Evolutionary conservation across 2,329 filamentous ascomycete species (phyloP).

Genomic region (Penicillium sp.): DNA sequence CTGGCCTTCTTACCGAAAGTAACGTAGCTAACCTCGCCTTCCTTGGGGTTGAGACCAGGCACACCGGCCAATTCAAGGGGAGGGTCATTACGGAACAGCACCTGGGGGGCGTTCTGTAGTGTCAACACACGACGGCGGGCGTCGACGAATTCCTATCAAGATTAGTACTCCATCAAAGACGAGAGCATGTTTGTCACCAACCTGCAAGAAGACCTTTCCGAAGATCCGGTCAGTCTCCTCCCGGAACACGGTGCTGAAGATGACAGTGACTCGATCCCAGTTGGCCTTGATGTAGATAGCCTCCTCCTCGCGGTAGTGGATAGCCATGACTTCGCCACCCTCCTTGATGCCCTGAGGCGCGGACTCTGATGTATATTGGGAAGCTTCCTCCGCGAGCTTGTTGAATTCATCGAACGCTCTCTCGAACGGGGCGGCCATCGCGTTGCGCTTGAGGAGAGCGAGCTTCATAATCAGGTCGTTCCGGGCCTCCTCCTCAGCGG

Average conservation of each 20-base stretch:
- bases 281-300: constrained; percentile 98
- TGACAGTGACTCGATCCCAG: constrained; percentile 95
- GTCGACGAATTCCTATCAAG: constrained; percentile 83
- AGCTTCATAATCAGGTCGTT: constrained; percentile 86
- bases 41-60: constrained; percentile 75
- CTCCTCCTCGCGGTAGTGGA: constrained; percentile 98
- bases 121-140: constrained; percentile 75
- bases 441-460: constrained; percentile 92
- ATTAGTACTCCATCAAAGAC: constrained; percentile 5
- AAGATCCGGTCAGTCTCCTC: constrained; percentile 98
- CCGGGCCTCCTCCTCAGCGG: constrained; percentile 78
- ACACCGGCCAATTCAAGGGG: constrained; percentile 88
- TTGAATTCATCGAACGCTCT: constrained; percentile 94
- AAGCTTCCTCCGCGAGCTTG: constrained; percentile 80
- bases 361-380: constrained; percentile 89
- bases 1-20: constrained; percentile 75
- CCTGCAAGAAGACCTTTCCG: constrained; percentile 94
- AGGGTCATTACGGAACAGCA: constrained; percentile 92
- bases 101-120: constrained; percentile 97
- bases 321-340: constrained; percentile 89
- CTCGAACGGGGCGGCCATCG: constrained; percentile 98
- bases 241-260: constrained; percentile 96
- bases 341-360: constrained; percentile 88
- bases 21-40: constrained; percentile 91
- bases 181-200: constrained; percentile 20